A percentile compares a stretch with the other conserved stretches of the same genome.
These are phyloP conservation scores for Nothopassalora personata DNA, from an alignment of 2,329 filamentous ascomycete genomes.

Conservation along the genomic window DNA sequence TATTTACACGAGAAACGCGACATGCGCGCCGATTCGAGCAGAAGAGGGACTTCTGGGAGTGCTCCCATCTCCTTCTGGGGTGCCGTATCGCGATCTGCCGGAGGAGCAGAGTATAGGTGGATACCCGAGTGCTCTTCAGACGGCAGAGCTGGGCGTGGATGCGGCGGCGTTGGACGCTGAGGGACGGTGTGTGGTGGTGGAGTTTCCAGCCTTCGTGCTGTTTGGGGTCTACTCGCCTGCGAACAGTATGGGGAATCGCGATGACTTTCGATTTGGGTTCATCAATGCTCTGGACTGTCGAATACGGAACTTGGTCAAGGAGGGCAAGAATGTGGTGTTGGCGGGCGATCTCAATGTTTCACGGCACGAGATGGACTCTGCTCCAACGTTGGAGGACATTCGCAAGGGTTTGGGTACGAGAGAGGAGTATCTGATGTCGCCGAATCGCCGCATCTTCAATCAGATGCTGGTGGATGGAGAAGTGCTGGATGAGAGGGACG, in stretches of 20 bases:
- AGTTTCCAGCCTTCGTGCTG: slow-evolving; percentile 91
- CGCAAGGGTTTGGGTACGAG: slow-evolving; percentile 63
- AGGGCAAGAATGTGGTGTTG: slow-evolving; percentile 80
- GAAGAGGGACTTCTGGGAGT: slow-evolving; percentile 91
- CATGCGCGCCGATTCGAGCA: slow-evolving; percentile 78
- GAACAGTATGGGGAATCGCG: slow-evolving; percentile 74
- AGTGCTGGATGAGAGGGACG: slow-evolving; percentile 61
- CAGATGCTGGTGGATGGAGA: slow-evolving; percentile 72
- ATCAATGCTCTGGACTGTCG: slow-evolving; percentile 74
- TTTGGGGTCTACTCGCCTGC: slow-evolving; percentile 91
- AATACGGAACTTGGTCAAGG: slow-evolving; percentile 72
- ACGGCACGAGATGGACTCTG: slow-evolving; percentile 65
- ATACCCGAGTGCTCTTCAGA: slow-evolving; percentile 68
- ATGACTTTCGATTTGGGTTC: slow-evolving; percentile 77
- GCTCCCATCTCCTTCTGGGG: slow-evolving; percentile 65
- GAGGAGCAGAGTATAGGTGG: slow-evolving; percentile 75
- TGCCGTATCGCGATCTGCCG: slow-evolving; percentile 69
- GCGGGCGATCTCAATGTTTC: slow-evolving; percentile 86
- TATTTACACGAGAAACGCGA: slow-evolving; percentile 85
- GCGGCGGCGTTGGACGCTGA: slow-evolving; percentile 76
- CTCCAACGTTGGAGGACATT: slow-evolving; percentile 65
- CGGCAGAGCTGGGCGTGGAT: slow-evolving; percentile 59
- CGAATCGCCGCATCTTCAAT: slow-evolving; percentile 74
- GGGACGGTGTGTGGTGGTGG: slow-evolving; percentile 82
- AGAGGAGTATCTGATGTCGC: slow-evolving; percentile 66